Conservation (phyloP, 2,329 filamentous ascomycete genomes). For the Neoarthrinium moseri region DNA sequence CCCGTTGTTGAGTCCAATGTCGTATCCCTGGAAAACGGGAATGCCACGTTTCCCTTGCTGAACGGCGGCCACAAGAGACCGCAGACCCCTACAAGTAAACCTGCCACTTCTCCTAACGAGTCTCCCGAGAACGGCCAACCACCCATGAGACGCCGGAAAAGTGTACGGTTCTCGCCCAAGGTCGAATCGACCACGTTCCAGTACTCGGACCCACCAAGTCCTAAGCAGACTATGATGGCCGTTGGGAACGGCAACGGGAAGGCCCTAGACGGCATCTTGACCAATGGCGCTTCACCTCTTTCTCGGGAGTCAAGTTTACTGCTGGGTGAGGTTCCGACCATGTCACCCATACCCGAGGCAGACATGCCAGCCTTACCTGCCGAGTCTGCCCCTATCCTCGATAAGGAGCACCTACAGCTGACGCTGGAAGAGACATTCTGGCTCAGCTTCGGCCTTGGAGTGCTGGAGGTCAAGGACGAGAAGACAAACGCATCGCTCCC, state of each 20-base stretch:
- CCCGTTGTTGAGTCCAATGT: not conserved
- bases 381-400: too few relatives aligned
- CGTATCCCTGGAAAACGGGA: not conserved
- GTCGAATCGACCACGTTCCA: conserved; percentile 64
- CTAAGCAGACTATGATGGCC: conserved; percentile 27
- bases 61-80: conserved; percentile 13
- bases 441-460: conserved; percentile 76
- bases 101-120: conserved; percentile 13
- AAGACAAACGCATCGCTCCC: conserved; percentile 44
- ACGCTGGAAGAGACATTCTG: conserved; percentile 92
- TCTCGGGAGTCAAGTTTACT: conserved; percentile 10
- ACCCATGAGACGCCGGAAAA: conserved; percentile 52
- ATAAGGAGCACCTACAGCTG: conserved; percentile 85
- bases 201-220: conserved; percentile 50
- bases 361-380: too few relatives aligned
- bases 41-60: not conserved
- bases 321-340: too few relatives aligned
- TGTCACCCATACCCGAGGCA: too few relatives aligned
- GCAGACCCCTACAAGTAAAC: conserved; percentile 10
- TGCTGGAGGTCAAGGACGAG: conserved; percentile 61
- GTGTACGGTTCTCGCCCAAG: conserved; percentile 67
- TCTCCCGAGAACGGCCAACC: not conserved
- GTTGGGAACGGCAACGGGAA: conserved; percentile 23
- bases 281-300: conserved; percentile 13
- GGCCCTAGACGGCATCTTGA: conserved; percentile 13